Evolutionary conservation across 2,329 filamentous ascomycete genomes (phyloP).

Genomic region (Cladosporium sp.): DNA sequence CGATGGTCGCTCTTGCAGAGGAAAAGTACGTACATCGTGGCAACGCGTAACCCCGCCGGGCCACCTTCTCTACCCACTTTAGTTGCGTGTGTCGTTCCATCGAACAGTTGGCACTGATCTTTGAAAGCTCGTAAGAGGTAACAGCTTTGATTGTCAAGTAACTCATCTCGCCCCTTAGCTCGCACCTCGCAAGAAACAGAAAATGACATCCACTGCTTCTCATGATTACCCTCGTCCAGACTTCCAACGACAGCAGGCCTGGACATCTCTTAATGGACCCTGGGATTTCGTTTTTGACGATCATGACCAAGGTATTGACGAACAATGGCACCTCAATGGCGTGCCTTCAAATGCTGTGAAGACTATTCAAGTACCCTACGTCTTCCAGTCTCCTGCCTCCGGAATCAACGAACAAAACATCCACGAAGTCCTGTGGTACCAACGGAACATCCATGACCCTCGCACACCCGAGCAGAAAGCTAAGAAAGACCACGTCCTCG

Average conservation of each 20-base stretch:
- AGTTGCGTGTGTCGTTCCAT: background rate
- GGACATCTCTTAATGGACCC: conserved; percentile 57
- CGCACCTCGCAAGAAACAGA: background rate
- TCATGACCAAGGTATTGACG: conserved; percentile 50
- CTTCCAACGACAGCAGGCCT: conserved; percentile 54
- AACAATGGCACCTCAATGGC: conserved; percentile 50
- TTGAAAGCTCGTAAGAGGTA: too few relatives aligned
- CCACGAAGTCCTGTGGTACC: conserved; percentile 66
- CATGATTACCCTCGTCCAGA: conserved; percentile 58
- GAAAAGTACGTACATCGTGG: background rate
- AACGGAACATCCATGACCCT: conserved; percentile 35
- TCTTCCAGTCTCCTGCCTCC: conserved; percentile 60
- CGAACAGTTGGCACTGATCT: background rate
- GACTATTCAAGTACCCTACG: conserved; percentile 59
- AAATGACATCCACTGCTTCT: background rate
- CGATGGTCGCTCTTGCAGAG: too few relatives aligned
- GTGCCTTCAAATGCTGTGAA: conserved; percentile 48
- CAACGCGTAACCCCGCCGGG: background rate
- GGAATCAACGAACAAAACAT: conserved; percentile 57
- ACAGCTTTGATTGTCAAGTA: background rate
- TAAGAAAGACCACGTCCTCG: conserved; percentile 41
- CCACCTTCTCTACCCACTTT: background rate
- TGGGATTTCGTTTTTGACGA: conserved; percentile 66
- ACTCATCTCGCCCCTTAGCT: background rate
- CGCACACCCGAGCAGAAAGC: conserved; percentile 20